Conservation (phyloP, 768 basidiomycete species). For the Suillus cothurnatus region DNA sequence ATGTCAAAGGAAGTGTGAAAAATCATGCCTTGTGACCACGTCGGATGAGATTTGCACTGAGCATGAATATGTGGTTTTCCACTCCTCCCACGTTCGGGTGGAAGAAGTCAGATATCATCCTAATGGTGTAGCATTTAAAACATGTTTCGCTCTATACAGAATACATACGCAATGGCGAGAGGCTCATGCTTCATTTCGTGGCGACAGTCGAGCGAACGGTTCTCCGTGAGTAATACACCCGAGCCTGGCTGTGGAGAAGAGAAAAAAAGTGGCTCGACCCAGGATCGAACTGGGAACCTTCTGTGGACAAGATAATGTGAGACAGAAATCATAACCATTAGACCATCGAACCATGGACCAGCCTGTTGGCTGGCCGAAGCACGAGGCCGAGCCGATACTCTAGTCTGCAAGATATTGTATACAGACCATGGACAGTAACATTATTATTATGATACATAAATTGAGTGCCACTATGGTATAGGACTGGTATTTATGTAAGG, state of each 20-base stretch:
- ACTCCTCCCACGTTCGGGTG: constrained; percentile 93
- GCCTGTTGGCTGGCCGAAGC: too few relatives aligned
- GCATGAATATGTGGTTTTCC: constrained; percentile 94
- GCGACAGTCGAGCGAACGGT: not conserved
- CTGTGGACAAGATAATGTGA: constrained; percentile 30
- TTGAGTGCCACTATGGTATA: too few relatives aligned
- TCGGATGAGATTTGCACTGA: constrained; percentile 78
- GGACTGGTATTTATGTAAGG: too few relatives aligned
- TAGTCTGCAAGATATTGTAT: too few relatives aligned
- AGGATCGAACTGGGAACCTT: constrained; percentile 41
- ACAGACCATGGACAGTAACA: too few relatives aligned
- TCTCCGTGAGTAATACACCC: not conserved
- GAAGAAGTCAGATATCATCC: constrained; percentile 98
- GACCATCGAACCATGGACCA: constrained; percentile 40
- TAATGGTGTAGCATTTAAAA: constrained; percentile 31
- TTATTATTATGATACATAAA: too few relatives aligned
- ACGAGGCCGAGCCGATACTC: too few relatives aligned
- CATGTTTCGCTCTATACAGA: not conserved
- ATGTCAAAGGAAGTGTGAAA: not conserved
- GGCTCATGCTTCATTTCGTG: constrained; percentile 26
- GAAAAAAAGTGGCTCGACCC: constrained; percentile 32
- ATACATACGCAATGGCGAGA: constrained; percentile 33
- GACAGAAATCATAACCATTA: constrained; percentile 42
- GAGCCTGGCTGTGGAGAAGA: too few relatives aligned
- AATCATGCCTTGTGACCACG: constrained; percentile 79